Evolutionary conservation across 148 eudicot species (phyloP).

Genomic region (Nepenthes mirabilis): DNA sequence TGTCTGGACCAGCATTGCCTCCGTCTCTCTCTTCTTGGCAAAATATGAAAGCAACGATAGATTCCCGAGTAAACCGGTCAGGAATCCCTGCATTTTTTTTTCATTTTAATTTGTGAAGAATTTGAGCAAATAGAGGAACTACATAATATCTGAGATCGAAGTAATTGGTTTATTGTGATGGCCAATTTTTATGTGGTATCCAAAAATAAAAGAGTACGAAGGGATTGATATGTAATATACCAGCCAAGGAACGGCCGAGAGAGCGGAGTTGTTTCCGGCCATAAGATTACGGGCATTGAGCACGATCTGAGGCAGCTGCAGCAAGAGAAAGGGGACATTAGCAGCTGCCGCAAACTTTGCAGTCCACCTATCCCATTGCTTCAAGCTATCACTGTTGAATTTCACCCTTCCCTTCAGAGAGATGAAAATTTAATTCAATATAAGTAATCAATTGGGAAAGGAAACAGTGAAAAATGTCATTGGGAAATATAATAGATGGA

Average conservation of each 20-base stretch:
- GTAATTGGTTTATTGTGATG: neutral
- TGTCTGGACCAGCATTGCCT: conserved; percentile 73
- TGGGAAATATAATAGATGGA: neutral
- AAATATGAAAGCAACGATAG: conserved; percentile 80
- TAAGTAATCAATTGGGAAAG: neutral
- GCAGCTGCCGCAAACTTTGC: conserved; percentile 78
- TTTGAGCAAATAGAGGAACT: neutral
- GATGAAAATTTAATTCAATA: neutral
- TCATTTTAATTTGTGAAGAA: neutral
- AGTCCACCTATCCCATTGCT: conserved; percentile 77
- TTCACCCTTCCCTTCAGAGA: conserved; percentile 10
- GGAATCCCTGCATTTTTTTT: conserved; percentile 47
- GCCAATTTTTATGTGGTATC: neutral
- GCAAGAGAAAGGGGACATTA: conserved; percentile 77
- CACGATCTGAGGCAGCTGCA: conserved; percentile 85
- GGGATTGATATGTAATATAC: conserved; percentile 18
- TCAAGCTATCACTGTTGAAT: conserved; percentile 20
- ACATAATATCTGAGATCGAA: neutral
- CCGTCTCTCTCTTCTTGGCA: conserved; percentile 81
- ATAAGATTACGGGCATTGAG: conserved; percentile 81
- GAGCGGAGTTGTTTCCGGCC: conserved; percentile 67
- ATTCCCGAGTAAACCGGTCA: conserved; percentile 88
- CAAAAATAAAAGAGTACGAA: neutral
- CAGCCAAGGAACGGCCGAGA: conserved; percentile 91
- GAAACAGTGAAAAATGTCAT: neutral